phyloP scores from a whole-genome alignment of 2,329 filamentous ascomycete species.

The Phaeosphaeriaceae sp. region DNA sequence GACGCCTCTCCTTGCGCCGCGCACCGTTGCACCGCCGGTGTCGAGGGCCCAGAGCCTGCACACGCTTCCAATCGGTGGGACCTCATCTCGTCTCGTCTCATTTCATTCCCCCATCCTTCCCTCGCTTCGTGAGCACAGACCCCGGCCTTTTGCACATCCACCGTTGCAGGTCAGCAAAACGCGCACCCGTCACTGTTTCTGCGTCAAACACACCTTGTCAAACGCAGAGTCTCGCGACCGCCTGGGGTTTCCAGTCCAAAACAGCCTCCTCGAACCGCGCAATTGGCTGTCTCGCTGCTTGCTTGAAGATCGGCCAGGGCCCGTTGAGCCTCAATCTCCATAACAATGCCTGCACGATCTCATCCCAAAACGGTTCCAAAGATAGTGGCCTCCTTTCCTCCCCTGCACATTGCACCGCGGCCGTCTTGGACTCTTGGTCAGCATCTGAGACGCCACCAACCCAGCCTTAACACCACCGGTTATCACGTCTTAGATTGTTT shows the following conservation, averaged over 20 bases:
- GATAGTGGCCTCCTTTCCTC: conserved; percentile 6
- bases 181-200: conserved; percentile 15
- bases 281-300: conserved; percentile 2
- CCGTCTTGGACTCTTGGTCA: not conserved
- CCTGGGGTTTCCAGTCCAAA: not conserved
- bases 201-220: conserved; percentile 24
- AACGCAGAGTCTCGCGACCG: conserved; percentile 16
- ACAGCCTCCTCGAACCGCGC: not conserved
- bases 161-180: conserved; percentile 10
- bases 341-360: not conserved
- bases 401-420: conserved; percentile 6
- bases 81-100: conserved; percentile 18
- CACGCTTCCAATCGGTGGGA: conserved; percentile 1
- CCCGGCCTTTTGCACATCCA: conserved; percentile 11
- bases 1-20: not conserved
- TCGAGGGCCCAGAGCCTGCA: not conserved
- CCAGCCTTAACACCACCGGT: not conserved
- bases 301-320: not conserved
- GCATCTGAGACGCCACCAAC: conserved; percentile 8
- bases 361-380: conserved; percentile 5
- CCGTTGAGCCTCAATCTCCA: conserved; percentile 9
- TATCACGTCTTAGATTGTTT: not conserved
- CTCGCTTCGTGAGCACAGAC: conserved; percentile 21
- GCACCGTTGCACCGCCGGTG: not conserved
- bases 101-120: conserved; percentile 19